Evolutionary conservation across 371 early-diverging fungal species (phyloP), one percentile per base, ranked within the genome.

Genomic region (Choanephora cucurbitarum): DNA sequence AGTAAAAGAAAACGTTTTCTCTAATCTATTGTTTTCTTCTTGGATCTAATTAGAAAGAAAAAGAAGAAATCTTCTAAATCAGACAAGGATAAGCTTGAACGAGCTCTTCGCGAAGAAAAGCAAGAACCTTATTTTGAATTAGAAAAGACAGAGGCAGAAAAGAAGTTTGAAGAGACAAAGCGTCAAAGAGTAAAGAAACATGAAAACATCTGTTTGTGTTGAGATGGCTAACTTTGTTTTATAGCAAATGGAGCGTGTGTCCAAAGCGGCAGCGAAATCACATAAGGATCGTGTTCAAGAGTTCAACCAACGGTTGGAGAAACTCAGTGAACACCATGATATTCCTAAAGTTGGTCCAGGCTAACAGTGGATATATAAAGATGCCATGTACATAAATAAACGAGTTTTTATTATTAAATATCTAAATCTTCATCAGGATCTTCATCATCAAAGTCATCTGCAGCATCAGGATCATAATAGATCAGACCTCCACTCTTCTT

Each of bases 391-490:
- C n/a, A n/a, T n/a, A n/a, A n/a, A n/a, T n/a, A n/a, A n/a, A n/a
- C n/a, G n/a, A n/a, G n/a, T n/a, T n/a, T n/a, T n/a, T 28, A 28
- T 28, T 28, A 28, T 62, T 75, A 91, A 45, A 91, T 87, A 39
- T 89, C 90, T 41, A 91, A 72, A 66, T 91, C 91, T 44, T 87
- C 91, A 60, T 91, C 91, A 7, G 90, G 91, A 62, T 91, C 91
- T 39, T 90, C 91, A 40, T 84, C 84, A 56, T 91, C 91, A 77
- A 85, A 89, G 46, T 91, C 91, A 45, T 91, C 92, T 19, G 80
- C 87, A 22, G 83, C 81, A 59, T 88, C 91, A 24, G 81, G 82
- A 58, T 88, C 88, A 56, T 91, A 90, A 52, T 76, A 75, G 40
- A 90, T 88, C 15, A 58, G 34, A 10, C 58, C 58, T 13, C 31